phyloP scores from a whole-genome alignment of 768 basidiomycete species.

The Trametes gibbosa region DNA sequence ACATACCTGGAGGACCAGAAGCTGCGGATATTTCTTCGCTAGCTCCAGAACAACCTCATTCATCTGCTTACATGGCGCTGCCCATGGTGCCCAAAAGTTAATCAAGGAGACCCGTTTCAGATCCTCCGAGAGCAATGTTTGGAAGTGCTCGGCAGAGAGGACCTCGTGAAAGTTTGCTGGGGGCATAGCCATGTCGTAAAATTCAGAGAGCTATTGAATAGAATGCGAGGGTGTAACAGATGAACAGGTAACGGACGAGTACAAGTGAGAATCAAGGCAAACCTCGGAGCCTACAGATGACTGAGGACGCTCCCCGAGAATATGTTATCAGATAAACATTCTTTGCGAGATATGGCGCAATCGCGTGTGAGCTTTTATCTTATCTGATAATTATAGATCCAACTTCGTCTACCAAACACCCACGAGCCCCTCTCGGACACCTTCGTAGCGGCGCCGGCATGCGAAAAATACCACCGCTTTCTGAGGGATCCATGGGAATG shows the following conservation, averaged over 20 bases:
- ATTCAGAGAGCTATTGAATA: background rate
- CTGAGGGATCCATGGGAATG: background rate
- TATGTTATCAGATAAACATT: conserved; percentile 15
- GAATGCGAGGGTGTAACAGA: background rate
- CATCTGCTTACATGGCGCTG: conserved; percentile 87
- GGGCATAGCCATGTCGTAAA: conserved; percentile 21
- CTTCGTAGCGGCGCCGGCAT: background rate
- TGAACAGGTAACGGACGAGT: background rate
- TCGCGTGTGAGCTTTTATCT: conserved; percentile 11
- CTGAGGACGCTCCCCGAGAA: background rate
- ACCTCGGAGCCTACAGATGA: background rate
- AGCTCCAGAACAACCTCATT: conserved; percentile 75
- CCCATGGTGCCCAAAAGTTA: conserved; percentile 95
- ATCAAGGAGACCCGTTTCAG: conserved; percentile 80
- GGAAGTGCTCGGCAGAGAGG: conserved; percentile 67
- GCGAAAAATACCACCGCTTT: background rate
- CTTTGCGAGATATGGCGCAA: conserved; percentile 16
- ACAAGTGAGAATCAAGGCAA: background rate
- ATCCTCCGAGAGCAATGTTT: conserved; percentile 69
- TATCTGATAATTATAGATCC: conserved; percentile 5
- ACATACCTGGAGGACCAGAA: conserved; percentile 74
- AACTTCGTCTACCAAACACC: background rate
- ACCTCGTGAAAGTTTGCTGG: conserved; percentile 46
- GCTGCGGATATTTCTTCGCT: conserved; percentile 62
- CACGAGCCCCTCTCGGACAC: background rate